phyloP scores from a whole-genome alignment of 306 rosid species.

The Alnus glutinosa region DNA sequence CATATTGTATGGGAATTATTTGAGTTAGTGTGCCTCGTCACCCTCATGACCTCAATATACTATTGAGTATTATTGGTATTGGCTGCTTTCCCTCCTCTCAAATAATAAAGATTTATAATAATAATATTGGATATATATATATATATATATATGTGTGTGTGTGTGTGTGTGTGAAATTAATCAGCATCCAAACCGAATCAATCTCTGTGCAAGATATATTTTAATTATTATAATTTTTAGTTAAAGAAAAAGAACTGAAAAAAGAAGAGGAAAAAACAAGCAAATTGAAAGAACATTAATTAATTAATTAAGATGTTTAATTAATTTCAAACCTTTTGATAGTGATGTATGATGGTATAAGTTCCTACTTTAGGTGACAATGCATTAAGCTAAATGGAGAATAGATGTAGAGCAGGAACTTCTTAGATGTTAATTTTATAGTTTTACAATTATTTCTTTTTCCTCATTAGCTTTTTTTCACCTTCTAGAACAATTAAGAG shows the following conservation, averaged over 20 bases:
- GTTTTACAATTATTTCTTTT: not conserved
- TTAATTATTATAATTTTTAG: not conserved
- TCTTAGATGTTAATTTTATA: not conserved
- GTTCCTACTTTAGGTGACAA: not conserved
- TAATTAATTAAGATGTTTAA: no score
- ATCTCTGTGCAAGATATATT: not conserved
- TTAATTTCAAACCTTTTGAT: not conserved
- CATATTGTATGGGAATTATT: not conserved
- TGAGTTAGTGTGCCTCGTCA: constrained; percentile 35
- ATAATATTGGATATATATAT: no score
- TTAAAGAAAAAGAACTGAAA: no score
- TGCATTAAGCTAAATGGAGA: not conserved
- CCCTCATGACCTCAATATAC: constrained; percentile 19
- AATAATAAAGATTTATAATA: not conserved
- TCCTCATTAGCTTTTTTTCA: not conserved
- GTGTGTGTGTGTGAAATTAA: no score
- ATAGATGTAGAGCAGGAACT: not conserved
- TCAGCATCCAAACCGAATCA: constrained; percentile 11
- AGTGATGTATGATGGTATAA: not conserved
- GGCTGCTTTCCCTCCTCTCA: constrained; percentile 17
- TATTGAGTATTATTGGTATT: not conserved
- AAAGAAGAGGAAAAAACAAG: no score
- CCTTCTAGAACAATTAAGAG: not conserved
- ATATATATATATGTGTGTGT: constrained; percentile 2
- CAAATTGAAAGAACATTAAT: not conserved